Conservation (phyloP, 768 basidiomycete species). For the Calocybe cyanea region DNA sequence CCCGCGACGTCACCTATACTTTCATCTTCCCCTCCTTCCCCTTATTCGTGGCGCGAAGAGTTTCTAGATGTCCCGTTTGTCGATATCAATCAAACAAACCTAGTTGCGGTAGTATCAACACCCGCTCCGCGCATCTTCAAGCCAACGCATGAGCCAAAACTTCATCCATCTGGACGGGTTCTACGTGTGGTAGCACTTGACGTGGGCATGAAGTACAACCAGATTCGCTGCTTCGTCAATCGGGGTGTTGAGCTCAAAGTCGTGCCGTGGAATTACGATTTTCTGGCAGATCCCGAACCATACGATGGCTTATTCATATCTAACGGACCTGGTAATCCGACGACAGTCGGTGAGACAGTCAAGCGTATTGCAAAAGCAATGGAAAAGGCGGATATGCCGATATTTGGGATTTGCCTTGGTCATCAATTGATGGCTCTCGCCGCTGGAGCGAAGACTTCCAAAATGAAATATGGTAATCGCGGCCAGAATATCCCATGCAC, state of each 20-base stretch:
- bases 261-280: slow-evolving; percentile 96
- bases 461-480: slow-evolving; percentile 99
- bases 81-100: slow-evolving; percentile 86
- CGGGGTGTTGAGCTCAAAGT: slow-evolving; percentile 96
- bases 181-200: slow-evolving; percentile 89
- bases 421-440: slow-evolving; percentile 96
- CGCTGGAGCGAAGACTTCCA: slow-evolving; percentile 89
- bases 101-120: slow-evolving; percentile 88
- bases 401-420: slow-evolving; percentile 98
- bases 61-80: slow-evolving; percentile 79
- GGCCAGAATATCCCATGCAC: slow-evolving; percentile 99
- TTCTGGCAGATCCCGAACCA: slow-evolving; percentile 69
- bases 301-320: slow-evolving; percentile 97
- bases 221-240: slow-evolving; percentile 91
- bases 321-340: slow-evolving; percentile 97
- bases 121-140: slow-evolving; percentile 62
- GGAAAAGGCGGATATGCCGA: slow-evolving; percentile 73
- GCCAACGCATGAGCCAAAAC: slow-evolving; percentile 48
- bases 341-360: slow-evolving; percentile 74
- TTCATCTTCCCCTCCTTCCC: slow-evolving; percentile 50
- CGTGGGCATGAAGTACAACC: slow-evolving; percentile 99
- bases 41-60: slow-evolving; percentile 73
- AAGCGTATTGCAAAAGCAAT: slow-evolving; percentile 61
- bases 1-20: slow-evolving; percentile 30
- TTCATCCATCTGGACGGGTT: slow-evolving; percentile 76